These are phyloP conservation scores for Raphanus sativus DNA, from an alignment of 345 rosid genomes.

Conservation along the genomic window DNA sequence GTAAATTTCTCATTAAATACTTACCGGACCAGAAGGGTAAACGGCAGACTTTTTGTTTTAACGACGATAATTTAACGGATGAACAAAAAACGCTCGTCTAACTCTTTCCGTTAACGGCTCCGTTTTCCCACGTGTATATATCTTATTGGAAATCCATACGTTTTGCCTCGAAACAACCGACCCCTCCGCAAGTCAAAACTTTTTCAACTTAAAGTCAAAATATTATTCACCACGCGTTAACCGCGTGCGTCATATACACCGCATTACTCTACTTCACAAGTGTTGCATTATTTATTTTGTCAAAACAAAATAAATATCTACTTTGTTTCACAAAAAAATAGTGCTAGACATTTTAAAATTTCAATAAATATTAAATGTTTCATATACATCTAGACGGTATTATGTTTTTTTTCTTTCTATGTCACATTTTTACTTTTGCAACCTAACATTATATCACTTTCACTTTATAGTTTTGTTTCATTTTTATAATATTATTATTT, in stretches of 20 bases:
- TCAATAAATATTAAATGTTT: too few species aligned
- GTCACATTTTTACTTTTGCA: too few species aligned
- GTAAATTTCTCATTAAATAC: constrained; percentile 44
- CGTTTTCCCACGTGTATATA: constrained; percentile 39
- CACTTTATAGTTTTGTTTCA: too few species aligned
- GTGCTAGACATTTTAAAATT: too few species aligned
- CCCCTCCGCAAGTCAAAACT: constrained; percentile 33
- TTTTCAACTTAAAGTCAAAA: constrained; percentile 13
- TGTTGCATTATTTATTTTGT: not conserved
- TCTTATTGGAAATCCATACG: constrained; percentile 22
- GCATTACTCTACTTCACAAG: not conserved
- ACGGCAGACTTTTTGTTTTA: constrained; percentile 38
- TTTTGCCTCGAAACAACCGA: constrained; percentile 19
- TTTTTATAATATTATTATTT: too few species aligned
- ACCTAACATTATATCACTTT: too few species aligned
- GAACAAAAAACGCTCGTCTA: constrained; percentile 12
- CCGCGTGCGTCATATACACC: constrained; percentile 37
- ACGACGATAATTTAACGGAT: constrained; percentile 34
- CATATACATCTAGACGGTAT: too few species aligned
- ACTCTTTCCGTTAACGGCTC: constrained; percentile 15
- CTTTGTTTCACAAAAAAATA: too few species aligned
- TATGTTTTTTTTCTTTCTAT: too few species aligned
- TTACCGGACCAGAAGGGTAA: constrained; percentile 51
- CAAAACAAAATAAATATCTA: not conserved
- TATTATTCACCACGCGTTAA: constrained; percentile 26